Percentiles rank a stretch among this genome's conserved stretches.
These are phyloP conservation scores for Breynia disticha DNA, from an alignment of 441 rosid genomes.

Conservation along the genomic window DNA sequence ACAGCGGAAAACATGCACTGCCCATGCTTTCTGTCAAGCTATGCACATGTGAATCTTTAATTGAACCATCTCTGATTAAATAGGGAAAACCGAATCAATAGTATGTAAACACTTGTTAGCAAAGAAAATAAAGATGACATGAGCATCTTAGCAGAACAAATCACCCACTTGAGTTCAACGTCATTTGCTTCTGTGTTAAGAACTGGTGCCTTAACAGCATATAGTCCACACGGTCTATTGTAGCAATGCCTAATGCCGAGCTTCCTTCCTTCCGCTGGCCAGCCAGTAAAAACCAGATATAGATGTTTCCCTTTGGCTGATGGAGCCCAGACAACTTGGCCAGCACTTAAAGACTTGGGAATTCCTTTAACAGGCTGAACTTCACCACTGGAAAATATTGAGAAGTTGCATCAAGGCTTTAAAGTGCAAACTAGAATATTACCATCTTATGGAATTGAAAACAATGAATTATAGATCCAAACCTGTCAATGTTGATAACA, in stretches of 20 bases:
- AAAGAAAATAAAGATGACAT: too few relatives aligned
- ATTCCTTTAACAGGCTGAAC: slow-evolving; percentile 62
- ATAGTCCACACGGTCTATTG: slow-evolving; percentile 76
- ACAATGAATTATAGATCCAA: background rate
- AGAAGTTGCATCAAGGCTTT: background rate
- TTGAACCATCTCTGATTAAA: slow-evolving; percentile 32
- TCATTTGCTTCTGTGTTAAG: slow-evolving; percentile 23
- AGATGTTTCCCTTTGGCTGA: slow-evolving; percentile 29
- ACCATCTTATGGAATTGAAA: background rate
- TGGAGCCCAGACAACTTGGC: slow-evolving; percentile 96
- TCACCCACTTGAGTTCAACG: slow-evolving; percentile 46
- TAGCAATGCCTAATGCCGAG: slow-evolving; percentile 87
- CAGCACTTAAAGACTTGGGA: slow-evolving; percentile 58
- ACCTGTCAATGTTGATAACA: slow-evolving; percentile 58
- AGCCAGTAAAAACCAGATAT: slow-evolving; percentile 75
- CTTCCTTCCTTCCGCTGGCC: slow-evolving; percentile 69
- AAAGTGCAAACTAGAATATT: background rate
- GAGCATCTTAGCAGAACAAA: slow-evolving; percentile 3
- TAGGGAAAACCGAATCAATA: background rate
- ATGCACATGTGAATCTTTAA: slow-evolving; percentile 28
- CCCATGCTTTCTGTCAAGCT: slow-evolving; percentile 64
- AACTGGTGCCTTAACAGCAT: slow-evolving; percentile 40
- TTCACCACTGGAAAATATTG: slow-evolving; percentile 45
- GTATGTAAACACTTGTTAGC: too few relatives aligned
- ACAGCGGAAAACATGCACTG: slow-evolving; percentile 69